Base-by-base conservation (phyloP, 768 basidiomycete genomes). In the Daedalea quercina region DNA sequence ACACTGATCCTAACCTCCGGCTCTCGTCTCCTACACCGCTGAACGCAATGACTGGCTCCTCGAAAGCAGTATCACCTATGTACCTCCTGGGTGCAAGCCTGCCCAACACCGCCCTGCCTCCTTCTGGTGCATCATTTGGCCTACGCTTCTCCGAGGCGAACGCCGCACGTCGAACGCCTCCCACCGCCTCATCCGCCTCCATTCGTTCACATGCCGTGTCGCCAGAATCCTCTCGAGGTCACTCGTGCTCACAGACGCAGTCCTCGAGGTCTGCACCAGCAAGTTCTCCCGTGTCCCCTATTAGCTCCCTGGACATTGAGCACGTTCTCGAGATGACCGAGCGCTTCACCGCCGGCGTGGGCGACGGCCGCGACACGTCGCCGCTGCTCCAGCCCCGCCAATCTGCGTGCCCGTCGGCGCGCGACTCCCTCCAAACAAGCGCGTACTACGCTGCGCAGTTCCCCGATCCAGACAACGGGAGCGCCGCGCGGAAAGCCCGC, bases 291-390 rank as follows among this genome's bases (percentile, higher is more conserved):
- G 50, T 54, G 3, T 54, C 58, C 24, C 37, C 52, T 33, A 54
- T 75, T 13, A 58, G 60, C 34, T 72, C 74, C 0, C 56, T 73
- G 17, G 77, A 81, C 56, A 76, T 81, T 48, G 77, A 79, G 60
- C 70, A 75, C 23, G 79, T 81, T 64, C 68, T 83, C 33, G 76
- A 81, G 59, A 74, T 77, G 68, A 77, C 78, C 1, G 71, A 72
- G 19, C 60, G 73, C 13, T 74, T 73, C 55, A 23, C 54, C 2
- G 11, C 46, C 31, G 50, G 55, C 23, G 45, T 19, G 24, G 19
- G 25, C 28, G 51, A 55, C 47, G 46, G 50, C 15, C 52, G 50
- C 12, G 55, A 57, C 26, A n/a, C 31, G 6, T 20, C 41, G 12
- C 51, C 31, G 25, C 51, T 35, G 20, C 40, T 37, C n/a, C 44